A percentile compares a stretch with the other conserved stretches of the same genome.
phyloP scores from a whole-genome alignment of 495 filamentous ascomycete species.

The Achaetomiella virescens region DNA sequence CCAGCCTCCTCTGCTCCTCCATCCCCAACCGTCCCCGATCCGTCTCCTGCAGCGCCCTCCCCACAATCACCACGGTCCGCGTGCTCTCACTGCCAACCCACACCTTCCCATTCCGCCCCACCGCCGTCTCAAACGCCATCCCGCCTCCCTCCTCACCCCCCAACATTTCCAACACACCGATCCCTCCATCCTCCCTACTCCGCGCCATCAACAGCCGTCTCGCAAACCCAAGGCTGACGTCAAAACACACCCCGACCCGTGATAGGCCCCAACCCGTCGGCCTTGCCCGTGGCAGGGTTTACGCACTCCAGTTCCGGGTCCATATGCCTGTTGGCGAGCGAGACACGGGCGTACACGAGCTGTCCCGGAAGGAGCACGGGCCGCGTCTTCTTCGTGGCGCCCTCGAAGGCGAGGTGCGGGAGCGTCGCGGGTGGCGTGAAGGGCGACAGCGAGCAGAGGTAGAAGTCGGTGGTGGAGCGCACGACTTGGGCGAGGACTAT shows the following conservation, averaged over 20 bases:
- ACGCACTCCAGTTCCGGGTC: constrained; percentile 89
- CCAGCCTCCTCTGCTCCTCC: constrained; percentile 75
- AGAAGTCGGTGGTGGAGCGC: constrained; percentile 66
- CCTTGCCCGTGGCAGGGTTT: constrained; percentile 76
- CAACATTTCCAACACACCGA: constrained; percentile 78
- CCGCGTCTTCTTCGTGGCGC: constrained; percentile 84
- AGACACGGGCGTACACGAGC: constrained; percentile 79
- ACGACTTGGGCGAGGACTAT: constrained; percentile 79
- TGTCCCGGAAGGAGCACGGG: constrained; percentile 67
- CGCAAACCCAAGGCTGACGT: constrained; percentile 73
- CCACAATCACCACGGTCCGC: constrained; percentile 64
- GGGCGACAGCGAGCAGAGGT: constrained; percentile 52
- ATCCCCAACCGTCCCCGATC: constrained; percentile 61
- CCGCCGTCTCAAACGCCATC: constrained; percentile 83
- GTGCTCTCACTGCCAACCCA: constrained; percentile 76
- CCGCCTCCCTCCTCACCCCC: constrained; percentile 51
- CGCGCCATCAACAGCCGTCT: constrained; percentile 64
- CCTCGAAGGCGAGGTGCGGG: constrained; percentile 84
- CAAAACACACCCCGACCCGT: constrained; percentile 80
- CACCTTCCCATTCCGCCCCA: constrained; percentile 87
- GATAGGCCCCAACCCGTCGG: constrained; percentile 80
- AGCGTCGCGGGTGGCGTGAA: constrained; percentile 70
- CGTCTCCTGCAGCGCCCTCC: constrained; percentile 69
- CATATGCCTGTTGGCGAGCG: constrained; percentile 67
- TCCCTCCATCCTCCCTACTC: constrained; percentile 56